Conservation (phyloP, 164 flowering plant genomes). For the Hamamelis virginiana region DNA sequence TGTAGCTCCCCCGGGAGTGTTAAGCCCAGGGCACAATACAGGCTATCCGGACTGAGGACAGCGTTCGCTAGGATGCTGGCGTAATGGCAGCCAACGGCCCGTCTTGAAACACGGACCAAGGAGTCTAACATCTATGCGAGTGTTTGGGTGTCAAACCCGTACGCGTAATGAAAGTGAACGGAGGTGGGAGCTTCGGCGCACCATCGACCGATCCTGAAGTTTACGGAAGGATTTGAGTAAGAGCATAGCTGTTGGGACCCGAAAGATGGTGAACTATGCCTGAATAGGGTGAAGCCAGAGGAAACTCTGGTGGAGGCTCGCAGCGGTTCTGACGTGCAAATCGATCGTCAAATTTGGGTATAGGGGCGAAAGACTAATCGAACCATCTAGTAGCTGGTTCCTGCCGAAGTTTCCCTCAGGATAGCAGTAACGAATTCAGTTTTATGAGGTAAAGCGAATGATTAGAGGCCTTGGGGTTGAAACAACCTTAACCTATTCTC, state of each 20-base stretch:
- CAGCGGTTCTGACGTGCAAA: conserved; percentile 16
- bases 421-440: not conserved
- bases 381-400: conserved; percentile 24
- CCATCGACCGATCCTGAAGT: conserved; percentile 18
- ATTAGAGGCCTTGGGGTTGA: not conserved
- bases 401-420: conserved; percentile 16
- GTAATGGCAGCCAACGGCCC: no score
- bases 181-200: no score
- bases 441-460: conserved; percentile 2
- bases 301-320: conserved; percentile 31
- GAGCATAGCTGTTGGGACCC: conserved; percentile 24
- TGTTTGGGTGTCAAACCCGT: conserved; percentile 17
- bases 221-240: conserved; percentile 16
- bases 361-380: conserved; percentile 20
- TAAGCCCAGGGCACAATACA: no score
- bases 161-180: conserved; percentile 23
- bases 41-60: no score
- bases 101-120: conserved; percentile 21
- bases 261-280: conserved; percentile 28
- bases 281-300: conserved; percentile 20
- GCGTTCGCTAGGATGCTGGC: no score
- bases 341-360: conserved; percentile 14
- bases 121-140: conserved; percentile 28
- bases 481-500: no score
- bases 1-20: no score